Evolutionary conservation across 148 eudicot species (phyloP), one percentile per base, ranked within the genome.

Genomic region (Vaccinium macrocarpon): DNA sequence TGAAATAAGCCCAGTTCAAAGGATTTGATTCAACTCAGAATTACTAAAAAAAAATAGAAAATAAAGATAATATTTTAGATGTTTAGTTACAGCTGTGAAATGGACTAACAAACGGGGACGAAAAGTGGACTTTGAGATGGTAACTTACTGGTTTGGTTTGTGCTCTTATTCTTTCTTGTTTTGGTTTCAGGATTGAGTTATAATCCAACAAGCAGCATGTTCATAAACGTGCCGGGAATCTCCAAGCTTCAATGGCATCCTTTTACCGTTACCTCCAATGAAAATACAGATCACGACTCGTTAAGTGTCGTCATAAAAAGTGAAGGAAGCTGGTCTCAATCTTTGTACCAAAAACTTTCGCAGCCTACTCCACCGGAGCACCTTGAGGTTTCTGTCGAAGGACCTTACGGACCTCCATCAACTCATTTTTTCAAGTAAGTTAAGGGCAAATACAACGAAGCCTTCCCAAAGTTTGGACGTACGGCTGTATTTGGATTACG

Each of bases 161-260:
- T 50, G 32, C 79, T 48, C 56, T 79, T 56, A 62, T 13, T 19
- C 12, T 53, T 55, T 49, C 77, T 14, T 62, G 6, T 59, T 50
- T 52, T 29, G 7, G 61, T 68, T 29, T 9, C 85, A 89, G 94
- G 90, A n/a, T 78, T 93, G 87, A 85, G 32, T 68, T 94, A 92
- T 66, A 91, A 83, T 59, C 96, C 98, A 23, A 87, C 95, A 1
- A 95, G 97, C 85, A 87, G 81, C 53, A 66, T 93, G 79, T 94
- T 95, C 66, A 21, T 95, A 14, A 91, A 93, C 42, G 82, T 92
- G 4, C 95, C 96, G 0, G 83, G 84, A 64, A 84, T 95, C 81
- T 93, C 95, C 66, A 92, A 86, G 87, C 90, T 93, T 27, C 95
- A 95, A 86, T 94, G 96, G 96, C 98, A 95, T 84, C 98, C 98